These are phyloP conservation scores for Lentithecium fluviatile DNA, from an alignment of 495 filamentous ascomycete genomes.

Conservation along the genomic window DNA sequence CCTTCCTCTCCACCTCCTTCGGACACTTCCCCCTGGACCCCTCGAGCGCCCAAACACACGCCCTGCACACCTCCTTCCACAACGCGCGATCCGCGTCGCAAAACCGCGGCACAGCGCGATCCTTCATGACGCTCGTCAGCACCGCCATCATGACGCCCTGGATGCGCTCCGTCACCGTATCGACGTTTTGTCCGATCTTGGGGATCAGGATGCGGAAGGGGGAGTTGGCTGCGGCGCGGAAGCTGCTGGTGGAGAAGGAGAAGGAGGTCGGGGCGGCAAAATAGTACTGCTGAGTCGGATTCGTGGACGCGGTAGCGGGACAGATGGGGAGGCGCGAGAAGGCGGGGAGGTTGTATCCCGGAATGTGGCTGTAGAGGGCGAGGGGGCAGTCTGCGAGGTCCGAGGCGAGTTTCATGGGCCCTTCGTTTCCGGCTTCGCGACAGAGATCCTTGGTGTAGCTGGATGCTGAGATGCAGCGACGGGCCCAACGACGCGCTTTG, in stretches of 20 bases:
- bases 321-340: constrained; percentile 15
- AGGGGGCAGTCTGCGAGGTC: constrained; percentile 17
- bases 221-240: background rate
- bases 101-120: background rate
- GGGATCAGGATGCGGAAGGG: constrained; percentile 5
- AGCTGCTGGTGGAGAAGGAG: background rate
- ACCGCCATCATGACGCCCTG: constrained; percentile 16
- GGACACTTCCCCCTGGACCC: constrained; percentile 23
- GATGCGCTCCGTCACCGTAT: constrained; percentile 2
- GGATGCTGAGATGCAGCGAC: background rate
- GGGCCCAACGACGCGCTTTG: background rate
- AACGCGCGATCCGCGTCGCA: background rate
- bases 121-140: background rate
- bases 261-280: constrained; percentile 2
- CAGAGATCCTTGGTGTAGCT: constrained; percentile 3
- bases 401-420: constrained; percentile 1
- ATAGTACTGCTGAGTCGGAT: background rate
- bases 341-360: background rate
- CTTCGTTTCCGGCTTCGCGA: background rate
- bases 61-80: constrained; percentile 25
- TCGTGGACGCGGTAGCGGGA: background rate
- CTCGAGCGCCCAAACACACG: constrained; percentile 11
- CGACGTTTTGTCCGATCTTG: background rate
- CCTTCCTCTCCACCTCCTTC: constrained; percentile 25
- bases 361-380: background rate